phyloP scores from a whole-genome alignment of 768 basidiomycete species.

The Suillus paluster region DNA sequence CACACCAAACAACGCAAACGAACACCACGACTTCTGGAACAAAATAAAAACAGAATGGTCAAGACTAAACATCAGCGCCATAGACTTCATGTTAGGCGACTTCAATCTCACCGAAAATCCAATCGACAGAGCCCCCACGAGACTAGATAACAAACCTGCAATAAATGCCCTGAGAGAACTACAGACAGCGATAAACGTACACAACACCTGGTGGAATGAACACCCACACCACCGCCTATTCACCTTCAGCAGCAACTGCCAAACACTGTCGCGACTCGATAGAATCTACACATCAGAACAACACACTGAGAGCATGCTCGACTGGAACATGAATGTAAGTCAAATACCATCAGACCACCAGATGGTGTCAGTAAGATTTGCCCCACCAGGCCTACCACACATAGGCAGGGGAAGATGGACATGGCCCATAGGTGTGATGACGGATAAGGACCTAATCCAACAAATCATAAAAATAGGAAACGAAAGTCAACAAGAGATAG shows the following conservation, averaged over 20 bases:
- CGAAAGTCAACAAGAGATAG: too few relatives aligned
- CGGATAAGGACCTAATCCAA: background rate
- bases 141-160: too few relatives aligned
- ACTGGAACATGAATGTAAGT: too few relatives aligned
- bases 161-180: too few relatives aligned
- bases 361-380: background rate
- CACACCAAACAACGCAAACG: too few relatives aligned
- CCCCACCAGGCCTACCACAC: background rate
- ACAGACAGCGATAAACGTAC: too few relatives aligned
- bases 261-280: background rate
- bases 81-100: too few relatives aligned
- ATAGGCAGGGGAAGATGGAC: background rate
- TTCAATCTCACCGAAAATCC: too few relatives aligned
- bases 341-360: background rate
- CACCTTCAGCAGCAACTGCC: background rate
- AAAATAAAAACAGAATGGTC: background rate
- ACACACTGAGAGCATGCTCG: background rate
- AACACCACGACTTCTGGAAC: too few relatives aligned
- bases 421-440: background rate
- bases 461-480: too few relatives aligned
- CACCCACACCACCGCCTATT: background rate
- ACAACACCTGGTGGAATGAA: background rate
- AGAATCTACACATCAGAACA: background rate
- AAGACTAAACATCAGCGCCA: too few relatives aligned
- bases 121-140: too few relatives aligned